Evolutionary conservation across 192 early-diverging fungal genomes (phyloP), one percentile per base, ranked within the genome.

Genomic region (Fimicolochytrium jonesii): DNA sequence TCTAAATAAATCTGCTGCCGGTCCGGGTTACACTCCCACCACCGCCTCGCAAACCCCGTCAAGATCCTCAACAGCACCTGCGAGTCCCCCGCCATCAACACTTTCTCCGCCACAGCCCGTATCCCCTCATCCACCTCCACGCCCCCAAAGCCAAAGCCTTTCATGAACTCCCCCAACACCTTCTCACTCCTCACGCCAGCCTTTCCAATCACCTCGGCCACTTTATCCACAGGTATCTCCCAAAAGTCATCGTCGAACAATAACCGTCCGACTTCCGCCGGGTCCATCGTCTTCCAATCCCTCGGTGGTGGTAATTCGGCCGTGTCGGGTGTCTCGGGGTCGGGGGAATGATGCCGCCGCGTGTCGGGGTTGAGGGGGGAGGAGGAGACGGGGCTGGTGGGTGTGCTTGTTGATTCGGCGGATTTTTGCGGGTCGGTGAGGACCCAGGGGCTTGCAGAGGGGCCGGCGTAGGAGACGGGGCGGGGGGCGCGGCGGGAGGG

Each of bases 31-130:
- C 91, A 94, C 33, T 84, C 77, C 70, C 87, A 88, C 67, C 87
- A 97, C 1, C 89, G 79, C 52, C 79, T 72, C n/a, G 93, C 81
- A 74, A 97, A 88, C 18, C 77, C 87, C 54, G 86, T 85, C 45
- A 98, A 70, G 36, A 98, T 87, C 28, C 95, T 85, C 72, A 93
- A 93, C 30, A 98, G 87, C 51, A 90, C 82, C 68, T 98, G 95
- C 15, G 93, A 86, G 72, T 98, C 95, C 28, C 89, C 95, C 45
- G 88, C 89, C 53, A 98, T 71, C 20, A 86, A 84, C 0, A 95
- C 77, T 25, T 90, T 87, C 34, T 73, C 71, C 61, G 92, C 92
- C 48, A 98, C 67, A 22, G 62, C 55, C 69, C 84, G 80, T 51
- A 97, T 89, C 11, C 88, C 89, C 52, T 78, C 72, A 61, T 95